Base-by-base conservation (phyloP, 2,329 filamentous ascomycete species). In the Epichloe hybrida region DNA sequence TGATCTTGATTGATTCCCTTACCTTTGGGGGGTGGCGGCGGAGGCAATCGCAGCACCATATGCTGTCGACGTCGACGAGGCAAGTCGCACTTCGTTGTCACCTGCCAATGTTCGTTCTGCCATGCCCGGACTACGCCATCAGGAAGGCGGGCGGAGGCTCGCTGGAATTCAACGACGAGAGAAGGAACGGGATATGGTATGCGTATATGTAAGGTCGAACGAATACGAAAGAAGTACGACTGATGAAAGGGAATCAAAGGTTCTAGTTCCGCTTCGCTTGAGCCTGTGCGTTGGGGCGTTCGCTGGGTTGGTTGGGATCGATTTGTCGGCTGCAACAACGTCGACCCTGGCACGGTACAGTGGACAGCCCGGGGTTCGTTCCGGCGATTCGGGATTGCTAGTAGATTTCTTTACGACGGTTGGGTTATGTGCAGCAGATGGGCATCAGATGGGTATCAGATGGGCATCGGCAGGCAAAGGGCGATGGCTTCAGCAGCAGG, bases 71-170 rank as follows among this genome's bases (percentile, higher is more conserved):
- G 66, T 58, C 58, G 58, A 59, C 58, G 69, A 66, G 61, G 71
- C 71, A 67, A 72, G 72, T 71, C 69, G 74, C 72, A 69, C 70
- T 70, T 76, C 71, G 74, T 75, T 73, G 67, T 77, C 73, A 69
- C 71, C 69, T 73, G 66, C 64, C 66, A 65, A 61, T 68, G 68
- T 80, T 79, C 72, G 77, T 75, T 80, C 77, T 79, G 77, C 77
- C 78, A 81, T 81, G 75, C 67, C 67, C 65, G 61, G 74, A 77
- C 77, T 80, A 81, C 77, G 77, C 77, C 77, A 81, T 81, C 67
- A 72, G 75, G 71, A 74, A 70, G 66, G 68, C 63, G 64, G 62
- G 64, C 62, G 61, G 59, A 59, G 61, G 55, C 52, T 57, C 53
- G 56, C 54, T 54, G 51, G 45, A 51, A 50, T 46, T 51, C 55